These are phyloP conservation scores for Pleurotus pulmonarius DNA, from an alignment of 768 basidiomycete species.

Conservation along the genomic window DNA sequence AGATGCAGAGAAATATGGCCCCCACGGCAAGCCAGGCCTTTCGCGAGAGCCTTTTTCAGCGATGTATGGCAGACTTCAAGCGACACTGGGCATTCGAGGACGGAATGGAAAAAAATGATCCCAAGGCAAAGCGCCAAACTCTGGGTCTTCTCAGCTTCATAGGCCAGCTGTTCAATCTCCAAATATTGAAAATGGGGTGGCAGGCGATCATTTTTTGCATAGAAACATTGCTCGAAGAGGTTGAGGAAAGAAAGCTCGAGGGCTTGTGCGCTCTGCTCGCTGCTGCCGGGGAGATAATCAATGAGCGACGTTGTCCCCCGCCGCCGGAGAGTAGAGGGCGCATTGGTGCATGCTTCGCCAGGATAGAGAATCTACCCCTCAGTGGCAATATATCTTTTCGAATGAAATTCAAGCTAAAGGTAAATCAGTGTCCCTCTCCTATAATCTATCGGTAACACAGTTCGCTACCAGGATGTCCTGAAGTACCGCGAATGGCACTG, in stretches of 20 bases:
- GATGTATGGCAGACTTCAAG: conserved; percentile 98
- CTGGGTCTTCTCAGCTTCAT: conserved; percentile 98
- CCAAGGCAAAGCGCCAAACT: conserved; percentile 96
- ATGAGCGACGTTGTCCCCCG: too few relatives aligned
- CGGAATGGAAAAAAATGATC: conserved; percentile 89
- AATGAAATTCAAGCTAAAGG: conserved; percentile 95
- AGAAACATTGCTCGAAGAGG: conserved; percentile 90
- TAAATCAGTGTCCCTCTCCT: conserved; percentile 33
- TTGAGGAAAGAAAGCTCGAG: conserved; percentile 98
- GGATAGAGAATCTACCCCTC: conserved; percentile 81
- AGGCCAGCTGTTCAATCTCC: conserved; percentile 97
- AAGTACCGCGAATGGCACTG: too few relatives aligned
- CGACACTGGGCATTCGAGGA: conserved; percentile 91
- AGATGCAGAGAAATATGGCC: conserved; percentile 94
- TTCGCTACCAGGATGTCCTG: too few relatives aligned
- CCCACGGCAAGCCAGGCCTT: conserved; percentile 91
- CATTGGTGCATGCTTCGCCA: conserved; percentile 90
- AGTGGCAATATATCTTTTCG: conserved; percentile 77
- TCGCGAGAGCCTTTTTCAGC: conserved; percentile 93
- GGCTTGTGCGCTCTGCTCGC: conserved; percentile 88
- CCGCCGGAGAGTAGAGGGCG: too few relatives aligned
- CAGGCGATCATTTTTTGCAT: conserved; percentile 99
- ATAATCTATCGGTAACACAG: too few relatives aligned
- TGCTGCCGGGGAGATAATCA: conserved; percentile 83
- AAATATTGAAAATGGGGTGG: conserved; percentile 88